These are phyloP conservation scores for Populus hybrid DNA, from an alignment of 441 rosid genomes.

Conservation along the genomic window DNA sequence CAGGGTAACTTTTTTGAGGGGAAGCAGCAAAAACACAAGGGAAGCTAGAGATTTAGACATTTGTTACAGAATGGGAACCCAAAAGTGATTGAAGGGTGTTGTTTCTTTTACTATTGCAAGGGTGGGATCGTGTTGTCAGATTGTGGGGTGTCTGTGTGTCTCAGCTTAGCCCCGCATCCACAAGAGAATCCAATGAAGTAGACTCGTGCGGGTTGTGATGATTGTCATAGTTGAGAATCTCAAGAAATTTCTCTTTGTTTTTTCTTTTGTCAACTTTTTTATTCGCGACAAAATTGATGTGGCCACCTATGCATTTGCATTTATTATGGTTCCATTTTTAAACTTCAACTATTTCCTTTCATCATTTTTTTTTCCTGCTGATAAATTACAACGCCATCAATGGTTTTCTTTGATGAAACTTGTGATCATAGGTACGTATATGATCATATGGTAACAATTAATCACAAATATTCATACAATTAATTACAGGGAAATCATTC, in stretches of 20 bases:
- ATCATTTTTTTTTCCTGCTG: conserved; percentile 1
- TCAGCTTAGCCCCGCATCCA: conserved; percentile 26
- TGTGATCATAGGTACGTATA: not conserved
- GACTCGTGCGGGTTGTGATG: conserved; percentile 66
- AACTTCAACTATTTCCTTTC: conserved; percentile 3
- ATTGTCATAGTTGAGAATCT: conserved; percentile 35
- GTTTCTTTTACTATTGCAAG: not conserved
- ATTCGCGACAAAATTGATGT: not conserved
- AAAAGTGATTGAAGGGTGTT: no score
- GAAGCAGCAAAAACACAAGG: conserved; percentile 4
- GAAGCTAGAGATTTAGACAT: not conserved
- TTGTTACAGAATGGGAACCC: not conserved
- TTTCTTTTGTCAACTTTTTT: not conserved
- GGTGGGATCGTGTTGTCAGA: conserved; percentile 30
- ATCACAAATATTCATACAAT: not conserved
- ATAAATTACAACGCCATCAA: conserved; percentile 12
- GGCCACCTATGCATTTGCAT: not conserved
- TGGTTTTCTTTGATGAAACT: not conserved
- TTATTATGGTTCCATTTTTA: not conserved
- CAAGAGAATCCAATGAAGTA: conserved; percentile 71
- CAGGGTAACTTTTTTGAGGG: not conserved
- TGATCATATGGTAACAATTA: not conserved
- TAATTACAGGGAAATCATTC: conserved; percentile 5
- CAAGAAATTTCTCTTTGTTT: conserved; percentile 16
- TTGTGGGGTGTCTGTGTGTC: conserved; percentile 40